phyloP scores from a whole-genome alignment of 1,139 yeast species.

The Hemisphaericaspora subhashii region DNA sequence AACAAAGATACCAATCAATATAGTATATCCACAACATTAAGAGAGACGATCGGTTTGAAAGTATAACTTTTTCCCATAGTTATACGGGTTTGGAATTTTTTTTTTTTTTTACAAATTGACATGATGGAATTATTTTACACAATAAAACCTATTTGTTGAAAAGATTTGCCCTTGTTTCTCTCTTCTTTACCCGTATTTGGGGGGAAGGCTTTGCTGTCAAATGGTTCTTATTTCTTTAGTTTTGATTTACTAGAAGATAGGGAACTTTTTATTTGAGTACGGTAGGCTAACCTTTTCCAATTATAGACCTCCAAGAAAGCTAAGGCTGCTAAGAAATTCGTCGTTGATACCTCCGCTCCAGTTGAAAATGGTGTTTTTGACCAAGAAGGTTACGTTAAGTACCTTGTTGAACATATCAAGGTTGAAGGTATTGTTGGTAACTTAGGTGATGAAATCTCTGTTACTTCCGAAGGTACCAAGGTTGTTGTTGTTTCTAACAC shows the following conservation, averaged over 20 bases:
- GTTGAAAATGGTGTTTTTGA: constrained; percentile 97
- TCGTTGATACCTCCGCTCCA: constrained; percentile 97
- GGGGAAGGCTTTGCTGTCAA: constrained; percentile 19
- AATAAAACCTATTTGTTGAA: constrained; percentile 4
- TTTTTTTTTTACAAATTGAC: constrained; percentile 4
- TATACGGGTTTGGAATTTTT: constrained; percentile 7
- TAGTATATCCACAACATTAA: constrained; percentile 1
- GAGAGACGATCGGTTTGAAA: constrained; percentile 4
- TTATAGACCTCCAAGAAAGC: constrained; percentile 82
- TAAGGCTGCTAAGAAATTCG: constrained; percentile 82
- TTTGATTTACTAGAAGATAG: constrained; percentile 12
- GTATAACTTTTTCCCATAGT: constrained; percentile 11
- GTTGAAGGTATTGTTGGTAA: constrained; percentile 95
- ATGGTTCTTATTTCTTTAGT: constrained; percentile 15
- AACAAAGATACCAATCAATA: constrained; percentile 1
- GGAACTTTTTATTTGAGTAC: constrained; percentile 40
- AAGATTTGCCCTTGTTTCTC: constrained; percentile 1
- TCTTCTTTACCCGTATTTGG: constrained; percentile 8
- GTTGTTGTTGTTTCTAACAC: constrained; percentile 88
- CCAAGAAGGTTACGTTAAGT: constrained; percentile 97
- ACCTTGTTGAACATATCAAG: constrained; percentile 98
- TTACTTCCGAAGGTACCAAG: constrained; percentile 80
- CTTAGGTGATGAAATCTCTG: constrained; percentile 93
- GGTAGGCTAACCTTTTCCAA: constrained; percentile 55
- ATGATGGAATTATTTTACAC: constrained; percentile 1